Evolutionary conservation across 179 eudicot species (phyloP).

Genomic region (Beta macrorhiza): DNA sequence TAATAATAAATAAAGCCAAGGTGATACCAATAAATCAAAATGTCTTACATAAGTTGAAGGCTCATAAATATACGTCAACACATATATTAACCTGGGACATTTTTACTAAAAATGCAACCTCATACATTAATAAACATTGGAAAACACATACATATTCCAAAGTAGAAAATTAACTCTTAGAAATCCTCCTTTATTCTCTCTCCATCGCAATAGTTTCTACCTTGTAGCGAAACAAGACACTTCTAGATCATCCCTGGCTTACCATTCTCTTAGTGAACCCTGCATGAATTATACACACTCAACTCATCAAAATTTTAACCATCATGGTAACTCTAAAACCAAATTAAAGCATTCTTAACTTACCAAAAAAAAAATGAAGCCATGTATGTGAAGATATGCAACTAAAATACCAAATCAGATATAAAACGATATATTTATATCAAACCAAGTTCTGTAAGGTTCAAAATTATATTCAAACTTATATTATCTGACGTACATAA

Average conservation of each 20-base stretch:
- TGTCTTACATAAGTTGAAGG: not conserved
- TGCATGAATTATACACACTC: not conserved
- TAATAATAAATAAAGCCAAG: too few species aligned
- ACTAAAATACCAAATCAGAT: too few species aligned
- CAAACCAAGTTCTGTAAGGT: too few species aligned
- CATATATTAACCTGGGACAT: not conserved
- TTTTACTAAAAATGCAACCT: not conserved
- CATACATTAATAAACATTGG: not conserved
- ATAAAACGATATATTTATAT: too few species aligned
- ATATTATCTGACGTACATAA: too few species aligned
- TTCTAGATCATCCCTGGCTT: not conserved
- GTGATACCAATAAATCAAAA: too few species aligned
- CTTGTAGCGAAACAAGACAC: not conserved
- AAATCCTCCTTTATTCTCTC: not conserved
- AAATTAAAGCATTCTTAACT: too few species aligned
- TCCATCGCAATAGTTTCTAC: not conserved
- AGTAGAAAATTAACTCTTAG: not conserved
- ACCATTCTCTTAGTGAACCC: slow-evolving; percentile 4
- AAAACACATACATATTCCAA: not conserved
- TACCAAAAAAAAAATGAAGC: too few species aligned
- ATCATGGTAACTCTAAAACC: too few species aligned
- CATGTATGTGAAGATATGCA: not conserved
- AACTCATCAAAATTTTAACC: not conserved
- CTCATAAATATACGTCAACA: not conserved
- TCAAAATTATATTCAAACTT: too few species aligned